phyloP scores from a whole-genome alignment of 2,329 filamentous ascomycete genomes.

The Penicillium expansum region DNA sequence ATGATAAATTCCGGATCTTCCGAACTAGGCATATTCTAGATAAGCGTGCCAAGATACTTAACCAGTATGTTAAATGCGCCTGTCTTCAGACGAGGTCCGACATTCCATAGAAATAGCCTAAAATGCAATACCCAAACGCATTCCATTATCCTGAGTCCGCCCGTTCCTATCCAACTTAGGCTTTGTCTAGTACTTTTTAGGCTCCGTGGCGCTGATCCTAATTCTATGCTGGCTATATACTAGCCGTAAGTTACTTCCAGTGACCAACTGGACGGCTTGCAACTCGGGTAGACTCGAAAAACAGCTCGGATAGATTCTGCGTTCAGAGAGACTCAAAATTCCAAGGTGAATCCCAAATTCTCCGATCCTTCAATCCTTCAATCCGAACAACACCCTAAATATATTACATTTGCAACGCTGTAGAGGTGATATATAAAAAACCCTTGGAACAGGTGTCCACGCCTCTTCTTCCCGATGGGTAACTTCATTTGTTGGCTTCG shows the following conservation, averaged over 20 bases:
- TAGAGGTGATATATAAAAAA: too few relatives aligned
- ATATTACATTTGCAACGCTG: too few relatives aligned
- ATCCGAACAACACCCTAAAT: not conserved
- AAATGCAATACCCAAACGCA: not conserved
- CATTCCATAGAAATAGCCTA: conserved; percentile 12
- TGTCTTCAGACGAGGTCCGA: not conserved
- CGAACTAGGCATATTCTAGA: not conserved
- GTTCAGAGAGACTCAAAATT: not conserved
- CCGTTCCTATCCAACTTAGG: not conserved
- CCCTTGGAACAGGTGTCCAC: not conserved
- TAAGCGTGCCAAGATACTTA: not conserved
- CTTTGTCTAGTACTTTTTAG: not conserved
- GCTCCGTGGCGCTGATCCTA: not conserved
- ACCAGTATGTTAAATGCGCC: not conserved
- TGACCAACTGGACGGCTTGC: not conserved
- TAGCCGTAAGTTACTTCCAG: not conserved
- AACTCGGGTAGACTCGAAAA: not conserved
- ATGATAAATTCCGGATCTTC: not conserved
- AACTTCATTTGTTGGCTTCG: not conserved
- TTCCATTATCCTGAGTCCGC: not conserved
- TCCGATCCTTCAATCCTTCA: not conserved
- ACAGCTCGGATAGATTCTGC: not conserved
- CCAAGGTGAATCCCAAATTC: not conserved
- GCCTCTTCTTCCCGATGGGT: not conserved
- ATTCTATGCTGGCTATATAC: not conserved